These are phyloP conservation scores for Aureobasidium uvarum DNA, from an alignment of 2,329 filamentous ascomycete species.

Conservation along the genomic window DNA sequence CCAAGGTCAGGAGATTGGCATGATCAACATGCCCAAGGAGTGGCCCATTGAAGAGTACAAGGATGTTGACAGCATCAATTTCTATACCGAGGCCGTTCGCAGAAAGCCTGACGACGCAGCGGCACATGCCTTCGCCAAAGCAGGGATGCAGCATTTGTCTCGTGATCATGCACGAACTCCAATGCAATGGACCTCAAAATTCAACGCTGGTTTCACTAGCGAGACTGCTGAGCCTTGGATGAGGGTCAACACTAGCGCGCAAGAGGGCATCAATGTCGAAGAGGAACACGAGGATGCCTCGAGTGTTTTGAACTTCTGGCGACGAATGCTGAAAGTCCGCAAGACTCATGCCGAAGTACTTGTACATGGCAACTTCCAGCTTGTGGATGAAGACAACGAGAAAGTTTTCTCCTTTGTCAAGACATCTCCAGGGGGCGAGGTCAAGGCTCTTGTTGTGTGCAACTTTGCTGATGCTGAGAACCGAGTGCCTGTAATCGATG, in stretches of 20 bases:
- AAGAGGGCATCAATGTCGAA: conserved; percentile 56
- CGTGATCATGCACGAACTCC: conserved; percentile 67
- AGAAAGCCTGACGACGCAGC: conserved; percentile 28
- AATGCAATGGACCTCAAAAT: conserved; percentile 62
- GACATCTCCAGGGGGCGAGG: neutral
- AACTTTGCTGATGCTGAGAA: conserved; percentile 6
- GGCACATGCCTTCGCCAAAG: conserved; percentile 37
- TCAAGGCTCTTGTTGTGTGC: conserved; percentile 18
- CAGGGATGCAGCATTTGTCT: conserved; percentile 52
- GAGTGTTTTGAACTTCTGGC: conserved; percentile 59
- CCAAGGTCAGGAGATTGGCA: conserved; percentile 65
- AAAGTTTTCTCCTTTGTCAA: conserved; percentile 23
- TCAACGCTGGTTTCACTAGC: conserved; percentile 63
- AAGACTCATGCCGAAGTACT: conserved; percentile 32
- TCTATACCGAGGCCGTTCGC: conserved; percentile 45
- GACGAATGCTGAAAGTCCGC: conserved; percentile 35
- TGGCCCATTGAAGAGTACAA: conserved; percentile 49
- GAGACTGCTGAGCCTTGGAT: conserved; percentile 62
- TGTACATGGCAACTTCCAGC: conserved; percentile 32
- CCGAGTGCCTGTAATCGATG: neutral
- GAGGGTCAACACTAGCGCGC: conserved; percentile 61
- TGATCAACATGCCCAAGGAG: conserved; percentile 58
- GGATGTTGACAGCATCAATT: conserved; percentile 53
- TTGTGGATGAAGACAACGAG: conserved; percentile 6
- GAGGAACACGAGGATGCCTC: conserved; percentile 48